Percentiles rank a stretch among this genome's conserved stretches.
phyloP scores from a whole-genome alignment of 305 asterid species.

The Fraxinus angustifolia region DNA sequence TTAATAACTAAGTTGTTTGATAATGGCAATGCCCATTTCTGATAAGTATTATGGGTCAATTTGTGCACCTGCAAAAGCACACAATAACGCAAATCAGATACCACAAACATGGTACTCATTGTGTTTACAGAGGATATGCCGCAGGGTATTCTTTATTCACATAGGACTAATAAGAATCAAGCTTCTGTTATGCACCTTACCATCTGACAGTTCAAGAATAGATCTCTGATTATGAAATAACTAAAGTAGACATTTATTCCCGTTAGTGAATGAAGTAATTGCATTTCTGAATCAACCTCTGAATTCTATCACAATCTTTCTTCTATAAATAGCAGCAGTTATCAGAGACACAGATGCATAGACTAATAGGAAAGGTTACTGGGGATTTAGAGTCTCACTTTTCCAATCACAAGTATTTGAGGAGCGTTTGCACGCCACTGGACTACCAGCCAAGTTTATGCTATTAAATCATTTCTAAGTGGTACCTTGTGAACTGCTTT shows the following conservation, averaged over 20 bases:
- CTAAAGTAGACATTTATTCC: background rate
- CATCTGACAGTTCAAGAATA: background rate
- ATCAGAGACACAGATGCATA: background rate
- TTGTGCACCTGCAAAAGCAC: too few species aligned
- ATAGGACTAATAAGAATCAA: background rate
- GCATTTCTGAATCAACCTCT: background rate
- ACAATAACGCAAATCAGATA: too few species aligned
- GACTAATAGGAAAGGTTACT: background rate
- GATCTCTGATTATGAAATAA: background rate
- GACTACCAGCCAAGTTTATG: background rate
- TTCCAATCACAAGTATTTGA: background rate
- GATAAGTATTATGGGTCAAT: too few species aligned
- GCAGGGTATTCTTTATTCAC: background rate
- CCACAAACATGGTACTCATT: background rate
- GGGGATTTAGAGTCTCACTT: background rate
- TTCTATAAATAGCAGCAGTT: background rate
- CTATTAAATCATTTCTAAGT: background rate
- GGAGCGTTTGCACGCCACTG: background rate
- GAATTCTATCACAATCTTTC: background rate
- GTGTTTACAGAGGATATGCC: background rate
- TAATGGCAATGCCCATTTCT: too few species aligned
- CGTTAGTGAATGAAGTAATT: too few species aligned
- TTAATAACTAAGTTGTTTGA: too few species aligned
- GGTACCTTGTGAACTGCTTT: background rate
- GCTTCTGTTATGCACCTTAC: background rate